Evolutionary conservation across 169 alveolate species (phyloP).

Genomic region (Babesia ovis): DNA sequence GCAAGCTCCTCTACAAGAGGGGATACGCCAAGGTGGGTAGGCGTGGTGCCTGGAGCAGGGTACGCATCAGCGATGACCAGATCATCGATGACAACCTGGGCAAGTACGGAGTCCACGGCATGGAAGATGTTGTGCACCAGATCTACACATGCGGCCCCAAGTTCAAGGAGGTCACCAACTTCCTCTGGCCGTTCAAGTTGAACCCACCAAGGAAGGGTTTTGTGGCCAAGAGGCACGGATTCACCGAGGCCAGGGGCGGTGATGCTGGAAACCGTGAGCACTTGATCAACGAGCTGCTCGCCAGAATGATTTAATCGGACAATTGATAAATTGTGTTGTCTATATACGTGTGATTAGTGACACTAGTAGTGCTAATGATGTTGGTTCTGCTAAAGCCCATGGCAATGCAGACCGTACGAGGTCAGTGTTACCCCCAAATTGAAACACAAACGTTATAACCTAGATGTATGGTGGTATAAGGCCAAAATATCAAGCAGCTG

Average conservation of each 20-base stretch:
- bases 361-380: too few species aligned
- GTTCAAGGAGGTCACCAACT: constrained; percentile 97
- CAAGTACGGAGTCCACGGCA: constrained; percentile 81
- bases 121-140: constrained; percentile 98
- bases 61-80: constrained; percentile 69
- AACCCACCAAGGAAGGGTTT: constrained; percentile 97
- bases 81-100: constrained; percentile 73
- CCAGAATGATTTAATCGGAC: constrained; percentile 74
- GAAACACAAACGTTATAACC: too few species aligned
- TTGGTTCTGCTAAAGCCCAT: too few species aligned
- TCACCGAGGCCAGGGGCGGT: constrained; percentile 94
- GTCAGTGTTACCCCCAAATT: too few species aligned
- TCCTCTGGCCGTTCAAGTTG: constrained; percentile 99
- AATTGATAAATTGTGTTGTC: background rate
- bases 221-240: constrained; percentile 95
- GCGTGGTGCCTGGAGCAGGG: constrained; percentile 78
- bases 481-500: too few species aligned
- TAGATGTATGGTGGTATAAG: too few species aligned
- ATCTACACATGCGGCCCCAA: constrained; percentile 97
- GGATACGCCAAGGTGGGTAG: constrained; percentile 90
- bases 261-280: constrained; percentile 88
- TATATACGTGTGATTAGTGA: too few species aligned
- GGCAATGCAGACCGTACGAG: too few species aligned
- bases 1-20: constrained; percentile 96
- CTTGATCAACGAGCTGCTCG: constrained; percentile 79